These are phyloP conservation scores for Saururus chinensis DNA, from an alignment of 164 flowering plant species.

Conservation along the genomic window DNA sequence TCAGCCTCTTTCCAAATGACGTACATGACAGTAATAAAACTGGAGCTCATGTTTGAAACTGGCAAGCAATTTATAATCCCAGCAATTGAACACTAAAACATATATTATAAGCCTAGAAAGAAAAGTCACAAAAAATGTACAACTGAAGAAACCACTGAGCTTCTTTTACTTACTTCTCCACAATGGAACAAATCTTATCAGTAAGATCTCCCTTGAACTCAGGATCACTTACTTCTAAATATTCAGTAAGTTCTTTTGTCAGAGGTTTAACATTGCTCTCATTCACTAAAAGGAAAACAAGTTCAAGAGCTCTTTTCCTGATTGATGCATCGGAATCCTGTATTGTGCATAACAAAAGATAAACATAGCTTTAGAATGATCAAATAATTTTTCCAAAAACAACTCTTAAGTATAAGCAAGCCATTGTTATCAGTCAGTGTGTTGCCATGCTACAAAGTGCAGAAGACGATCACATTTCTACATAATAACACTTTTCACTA, in stretches of 20 bases:
- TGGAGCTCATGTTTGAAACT: too few species aligned
- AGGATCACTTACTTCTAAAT: slow-evolving; percentile 86
- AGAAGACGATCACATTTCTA: too few species aligned
- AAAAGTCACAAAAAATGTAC: not conserved
- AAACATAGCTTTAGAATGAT: not conserved
- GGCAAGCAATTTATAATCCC: too few species aligned
- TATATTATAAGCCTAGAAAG: not conserved
- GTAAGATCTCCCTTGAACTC: slow-evolving; percentile 95
- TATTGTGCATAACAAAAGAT: slow-evolving; percentile 2
- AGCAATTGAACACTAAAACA: too few species aligned
- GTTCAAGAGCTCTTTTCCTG: slow-evolving; percentile 95
- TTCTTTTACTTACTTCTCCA: slow-evolving; percentile 68
- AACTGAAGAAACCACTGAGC: not conserved
- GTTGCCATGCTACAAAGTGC: too few species aligned
- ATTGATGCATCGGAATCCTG: slow-evolving; percentile 99
- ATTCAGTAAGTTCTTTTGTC: slow-evolving; percentile 88
- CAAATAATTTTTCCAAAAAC: not conserved
- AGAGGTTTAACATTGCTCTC: slow-evolving; percentile 79
- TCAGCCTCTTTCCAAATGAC: too few species aligned
- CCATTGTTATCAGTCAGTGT: too few species aligned
- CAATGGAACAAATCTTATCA: slow-evolving; percentile 91
- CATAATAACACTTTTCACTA: too few species aligned
- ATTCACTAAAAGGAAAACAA: slow-evolving; percentile 81
- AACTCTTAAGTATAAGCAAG: too few species aligned
- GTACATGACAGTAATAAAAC: too few species aligned